phyloP scores from a whole-genome alignment of 2,329 filamentous ascomycete species.

The Leptosphaerulina australis region DNA sequence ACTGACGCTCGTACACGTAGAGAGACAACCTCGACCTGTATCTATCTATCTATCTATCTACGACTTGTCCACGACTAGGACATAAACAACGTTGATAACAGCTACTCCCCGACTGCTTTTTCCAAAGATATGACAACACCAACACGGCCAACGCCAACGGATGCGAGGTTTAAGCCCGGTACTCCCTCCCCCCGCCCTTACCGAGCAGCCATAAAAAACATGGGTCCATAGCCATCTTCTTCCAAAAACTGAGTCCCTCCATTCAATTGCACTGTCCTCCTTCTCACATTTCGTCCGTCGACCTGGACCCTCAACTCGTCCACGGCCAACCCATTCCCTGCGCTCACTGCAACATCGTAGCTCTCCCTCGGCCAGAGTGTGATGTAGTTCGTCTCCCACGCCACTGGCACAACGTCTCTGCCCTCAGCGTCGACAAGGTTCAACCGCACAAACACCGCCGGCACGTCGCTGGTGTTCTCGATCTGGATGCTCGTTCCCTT shows the following conservation, averaged over 20 bases:
- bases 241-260: constrained; percentile 11
- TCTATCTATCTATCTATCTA: too few relatives aligned
- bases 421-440: constrained; percentile 55
- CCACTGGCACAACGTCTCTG: constrained; percentile 58
- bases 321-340: background rate
- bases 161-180: too few relatives aligned
- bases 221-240: too few relatives aligned
- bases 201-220: too few relatives aligned
- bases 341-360: constrained; percentile 11
- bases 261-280: constrained; percentile 13
- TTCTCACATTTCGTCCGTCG: constrained; percentile 21
- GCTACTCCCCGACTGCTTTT: too few relatives aligned
- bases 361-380: constrained; percentile 64
- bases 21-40: too few relatives aligned
- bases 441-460: constrained; percentile 64
- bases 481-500: constrained; percentile 50
- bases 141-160: too few relatives aligned
- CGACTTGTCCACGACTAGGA: too few relatives aligned
- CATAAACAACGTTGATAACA: too few relatives aligned
- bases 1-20: too few relatives aligned
- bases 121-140: too few relatives aligned
- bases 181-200: too few relatives aligned
- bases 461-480: constrained; percentile 59
- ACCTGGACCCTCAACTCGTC: constrained; percentile 14
- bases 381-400: constrained; percentile 69